These are phyloP conservation scores for Camellia japonica DNA, from an alignment of 148 eudicot species.

Conservation along the genomic window DNA sequence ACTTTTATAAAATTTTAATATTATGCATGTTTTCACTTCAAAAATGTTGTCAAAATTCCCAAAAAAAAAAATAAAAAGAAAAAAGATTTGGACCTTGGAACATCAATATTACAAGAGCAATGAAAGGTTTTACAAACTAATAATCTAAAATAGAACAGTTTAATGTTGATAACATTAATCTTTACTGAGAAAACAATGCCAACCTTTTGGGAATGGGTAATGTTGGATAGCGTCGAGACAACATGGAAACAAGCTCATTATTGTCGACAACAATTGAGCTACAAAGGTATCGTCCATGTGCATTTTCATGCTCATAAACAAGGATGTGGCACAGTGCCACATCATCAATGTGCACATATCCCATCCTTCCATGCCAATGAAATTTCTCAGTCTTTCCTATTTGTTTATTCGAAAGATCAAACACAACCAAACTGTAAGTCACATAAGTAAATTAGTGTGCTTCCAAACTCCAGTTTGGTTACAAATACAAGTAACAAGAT, in stretches of 20 bases:
- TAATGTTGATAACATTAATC: background rate
- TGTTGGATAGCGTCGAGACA: conserved; percentile 65
- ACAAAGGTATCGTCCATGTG: conserved; percentile 79
- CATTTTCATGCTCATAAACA: conserved; percentile 65
- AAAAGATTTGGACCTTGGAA: too few relatives aligned
- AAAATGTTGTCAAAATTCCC: too few relatives aligned
- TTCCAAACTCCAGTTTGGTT: too few relatives aligned
- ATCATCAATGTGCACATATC: conserved; percentile 90
- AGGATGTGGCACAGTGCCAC: conserved; percentile 79
- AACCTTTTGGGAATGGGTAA: conserved; percentile 73
- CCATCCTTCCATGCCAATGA: conserved; percentile 89
- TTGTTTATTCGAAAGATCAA: background rate
- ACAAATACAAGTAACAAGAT: too few relatives aligned
- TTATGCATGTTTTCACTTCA: too few relatives aligned
- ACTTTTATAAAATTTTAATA: too few relatives aligned
- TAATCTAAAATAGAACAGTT: too few relatives aligned
- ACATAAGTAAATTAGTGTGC: too few relatives aligned
- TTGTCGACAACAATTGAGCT: conserved; percentile 66
- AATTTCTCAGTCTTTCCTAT: conserved; percentile 65
- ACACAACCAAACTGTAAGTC: too few relatives aligned
- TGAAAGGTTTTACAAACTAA: background rate
- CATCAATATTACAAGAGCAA: too few relatives aligned
- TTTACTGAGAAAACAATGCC: background rate
- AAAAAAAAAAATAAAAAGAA: too few relatives aligned
- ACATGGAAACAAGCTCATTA: conserved; percentile 50